Evolutionary conservation across 495 filamentous ascomycete species (phyloP), one percentile per base, ranked within the genome.

Genomic region (Hypoxylon perforatum): DNA sequence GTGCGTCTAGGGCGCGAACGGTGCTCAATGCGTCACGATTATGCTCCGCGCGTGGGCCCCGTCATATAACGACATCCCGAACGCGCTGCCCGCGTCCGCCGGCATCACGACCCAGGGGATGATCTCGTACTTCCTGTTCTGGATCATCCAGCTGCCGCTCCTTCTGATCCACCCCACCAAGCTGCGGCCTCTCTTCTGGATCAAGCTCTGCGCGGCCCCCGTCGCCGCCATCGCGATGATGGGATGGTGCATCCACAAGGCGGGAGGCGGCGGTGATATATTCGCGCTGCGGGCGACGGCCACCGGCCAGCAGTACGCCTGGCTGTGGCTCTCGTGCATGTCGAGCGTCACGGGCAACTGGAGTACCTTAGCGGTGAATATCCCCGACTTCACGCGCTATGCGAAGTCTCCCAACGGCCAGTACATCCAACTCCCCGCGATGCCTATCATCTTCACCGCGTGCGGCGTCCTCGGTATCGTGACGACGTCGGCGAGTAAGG

Each of bases 1-100:
- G 17, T 18, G 19, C 4, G 9, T 46, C 9, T 86, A 91, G 69
- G 84, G 86, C 22, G 84, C 85, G 54, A 90, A 88, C 65, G 89
- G 89, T 8, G 88, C 86, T 0, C 86, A 88, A 65, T 83, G 86
- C 21, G 79, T 90, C 23, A 83, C 82, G 1, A 86, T 88, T 46
- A 90, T 91, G 87, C 80, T 92, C 15, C 82, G 81, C 10, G 87
- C 89, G 4, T 90, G 90, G 70, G 90, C 88, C 80, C 87, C 88
- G 3, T 86, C 83, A 21, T 90, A 86, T 61, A 74, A 80, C 53
- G 76, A 77, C 14, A 75, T 89, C 18, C 76, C 78, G 3, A 90
- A 89, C 67, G 69, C 65, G 51, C 83, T 91, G 28, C 81, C 88
- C 1, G 80, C 69, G 11, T 74, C 73, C 12, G 80, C 88, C 63